Percentiles rank a stretch among this genome's conserved stretches.
Conservation (phyloP, 177 flowering plant species). For the Vitis hybrid region DNA sequence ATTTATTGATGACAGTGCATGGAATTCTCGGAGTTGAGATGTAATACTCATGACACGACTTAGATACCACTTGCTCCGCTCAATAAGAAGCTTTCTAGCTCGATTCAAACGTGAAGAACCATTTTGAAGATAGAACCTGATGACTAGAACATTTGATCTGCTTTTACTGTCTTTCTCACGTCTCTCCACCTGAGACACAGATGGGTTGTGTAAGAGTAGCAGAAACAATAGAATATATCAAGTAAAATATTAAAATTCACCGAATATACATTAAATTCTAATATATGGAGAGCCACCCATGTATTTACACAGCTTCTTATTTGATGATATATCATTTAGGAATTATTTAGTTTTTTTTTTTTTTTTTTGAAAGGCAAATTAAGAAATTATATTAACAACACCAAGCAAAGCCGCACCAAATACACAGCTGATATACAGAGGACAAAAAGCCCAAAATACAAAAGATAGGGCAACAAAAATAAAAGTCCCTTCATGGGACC, state of each 20-base stretch:
- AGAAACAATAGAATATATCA: neutral
- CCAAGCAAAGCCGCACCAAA: too few relatives aligned
- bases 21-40: constrained; percentile 93
- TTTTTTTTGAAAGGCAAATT: too few relatives aligned
- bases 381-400: too few relatives aligned
- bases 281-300: too few relatives aligned
- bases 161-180: constrained; percentile 78
- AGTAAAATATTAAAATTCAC: neutral
- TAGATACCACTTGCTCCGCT: constrained; percentile 85
- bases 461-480: too few relatives aligned
- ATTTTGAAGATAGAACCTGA: constrained; percentile 72
- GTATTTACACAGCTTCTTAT: too few relatives aligned
- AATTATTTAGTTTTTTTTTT: too few relatives aligned
- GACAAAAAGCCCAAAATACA: too few relatives aligned
- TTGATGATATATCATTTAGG: too few relatives aligned
- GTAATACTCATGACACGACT: constrained; percentile 85
- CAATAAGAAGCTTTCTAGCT: constrained; percentile 71
- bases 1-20: constrained; percentile 78
- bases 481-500: too few relatives aligned
- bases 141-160: constrained; percentile 49
- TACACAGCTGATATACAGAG: too few relatives aligned
- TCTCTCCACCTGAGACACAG: constrained; percentile 71
- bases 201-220: neutral
- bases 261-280: neutral
- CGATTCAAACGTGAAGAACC: constrained; percentile 63